phyloP scores from a whole-genome alignment of 2,329 filamentous ascomycete genomes.

The Neophaeococcomyces aloes region DNA sequence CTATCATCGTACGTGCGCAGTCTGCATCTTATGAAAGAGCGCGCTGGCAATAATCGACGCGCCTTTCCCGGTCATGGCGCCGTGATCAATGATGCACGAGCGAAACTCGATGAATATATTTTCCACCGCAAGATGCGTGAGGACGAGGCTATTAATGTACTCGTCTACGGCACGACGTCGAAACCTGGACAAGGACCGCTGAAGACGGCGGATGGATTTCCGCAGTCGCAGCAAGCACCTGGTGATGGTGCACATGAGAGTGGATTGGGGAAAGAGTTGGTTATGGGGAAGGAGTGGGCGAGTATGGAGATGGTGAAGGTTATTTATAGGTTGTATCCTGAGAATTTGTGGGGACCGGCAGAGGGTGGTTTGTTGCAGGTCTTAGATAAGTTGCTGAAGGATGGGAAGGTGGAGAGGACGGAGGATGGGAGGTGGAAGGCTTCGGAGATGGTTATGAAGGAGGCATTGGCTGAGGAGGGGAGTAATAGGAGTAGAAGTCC shows the following conservation, averaged over 20 bases:
- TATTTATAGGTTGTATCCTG: conserved; percentile 72
- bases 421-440: conserved; percentile 17
- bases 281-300: conserved; percentile 44
- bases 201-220: conserved; percentile 6
- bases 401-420: conserved; percentile 51
- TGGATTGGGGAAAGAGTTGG: conserved; percentile 19
- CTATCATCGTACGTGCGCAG: conserved; percentile 57
- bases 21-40: conserved; percentile 52
- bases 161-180: conserved; percentile 36
- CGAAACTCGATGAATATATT: conserved; percentile 73
- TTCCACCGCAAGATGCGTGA: conserved; percentile 69
- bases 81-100: conserved; percentile 60
- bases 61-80: conserved; percentile 85
- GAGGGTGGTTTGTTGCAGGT: conserved; percentile 68
- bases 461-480: not conserved
- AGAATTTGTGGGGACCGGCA: conserved; percentile 64
- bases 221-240: conserved; percentile 13
- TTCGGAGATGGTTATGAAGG: conserved; percentile 14
- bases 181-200: conserved; percentile 7
- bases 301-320: conserved; percentile 75
- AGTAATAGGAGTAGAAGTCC: not conserved
- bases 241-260: conserved; percentile 19
- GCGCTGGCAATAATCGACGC: conserved; percentile 36
- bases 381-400: conserved; percentile 62
- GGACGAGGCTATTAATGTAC: conserved; percentile 58